Base-by-base conservation (phyloP, 2,329 filamentous ascomycete genomes). In the Clarireedia homoeocarpa region DNA sequence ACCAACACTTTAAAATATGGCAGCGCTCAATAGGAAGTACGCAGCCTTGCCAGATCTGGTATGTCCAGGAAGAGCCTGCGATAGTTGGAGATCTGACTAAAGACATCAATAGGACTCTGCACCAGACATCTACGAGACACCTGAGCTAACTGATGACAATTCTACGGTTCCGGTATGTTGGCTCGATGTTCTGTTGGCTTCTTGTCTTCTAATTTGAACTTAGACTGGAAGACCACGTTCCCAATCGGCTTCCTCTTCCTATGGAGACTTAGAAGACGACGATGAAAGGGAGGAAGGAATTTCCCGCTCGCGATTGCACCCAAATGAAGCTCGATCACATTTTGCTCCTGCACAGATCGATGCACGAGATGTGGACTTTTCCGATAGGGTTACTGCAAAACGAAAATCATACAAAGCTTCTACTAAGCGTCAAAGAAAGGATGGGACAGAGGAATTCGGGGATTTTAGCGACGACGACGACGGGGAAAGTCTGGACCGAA, bases 121-220 rank as follows among this genome's bases (percentile, higher is more conserved):
- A 27, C 91, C 91, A 63, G 94, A 97, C 69, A 89, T 96, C 66
- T 97, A 96, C 77, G 92, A 97, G 73, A 97, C 94, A 15, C 91
- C 92, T 62, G 91, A 95, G 55, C 77, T 96, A 63, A 92, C 88
- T 56, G 90, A 96, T 68, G 91, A 95, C 71, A 88, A 84, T 61
- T 95, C 91, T 23, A 96, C 91, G 48, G 75, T 91, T 56, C 88
- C 85, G 55, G 89, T 92, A 75, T 72, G 81, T 71, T 44, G 56
- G 26, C 47, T 46, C 17, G 14, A 4, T 20, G 3, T 15, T 12
- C 17, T 15, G 15, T 12, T 6, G 5, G 20, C 12, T 7, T 7
- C 1, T 10, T 26, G 5, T 26, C 30, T 26, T 40, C 48, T 66
- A 40, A 65, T 26, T 17, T 42, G 5, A 10, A 7, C 20, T 24